Conservation (phyloP, 2,329 filamentous ascomycete genomes). For the Diaporthe helianthi region DNA sequence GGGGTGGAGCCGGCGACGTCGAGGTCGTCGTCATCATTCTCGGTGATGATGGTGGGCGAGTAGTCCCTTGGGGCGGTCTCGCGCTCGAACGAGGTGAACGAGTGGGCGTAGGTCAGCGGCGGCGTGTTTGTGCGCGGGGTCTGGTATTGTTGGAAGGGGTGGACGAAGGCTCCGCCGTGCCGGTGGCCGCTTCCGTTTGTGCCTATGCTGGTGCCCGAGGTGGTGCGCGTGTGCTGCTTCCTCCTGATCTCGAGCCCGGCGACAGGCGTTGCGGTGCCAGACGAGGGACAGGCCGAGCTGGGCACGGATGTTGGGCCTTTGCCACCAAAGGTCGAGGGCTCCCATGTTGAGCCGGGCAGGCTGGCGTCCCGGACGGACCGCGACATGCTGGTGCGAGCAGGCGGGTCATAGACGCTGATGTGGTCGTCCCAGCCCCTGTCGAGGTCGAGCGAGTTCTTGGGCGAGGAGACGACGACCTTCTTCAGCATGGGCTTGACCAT, state of each 20-base stretch:
- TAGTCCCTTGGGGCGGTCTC: conserved; percentile 57
- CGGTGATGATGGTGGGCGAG: conserved; percentile 63
- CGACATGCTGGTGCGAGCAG: conserved; percentile 35
- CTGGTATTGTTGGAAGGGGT: conserved; percentile 72
- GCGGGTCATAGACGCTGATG: conserved; percentile 44
- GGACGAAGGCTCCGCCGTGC: conserved; percentile 59
- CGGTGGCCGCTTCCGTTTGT: conserved; percentile 57
- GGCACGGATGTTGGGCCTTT: neutral
- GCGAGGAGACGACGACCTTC: conserved; percentile 58
- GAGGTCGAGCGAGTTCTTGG: conserved; percentile 69
- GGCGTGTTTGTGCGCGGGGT: conserved; percentile 67
- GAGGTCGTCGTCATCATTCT: conserved; percentile 55
- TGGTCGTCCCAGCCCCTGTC: conserved; percentile 67
- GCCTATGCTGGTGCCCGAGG: conserved; percentile 59
- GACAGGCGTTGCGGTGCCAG: conserved; percentile 34
- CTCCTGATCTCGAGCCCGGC: conserved; percentile 27
- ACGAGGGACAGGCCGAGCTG: conserved; percentile 36
- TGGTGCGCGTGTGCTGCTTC: conserved; percentile 63
- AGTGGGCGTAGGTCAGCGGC: conserved; percentile 65
- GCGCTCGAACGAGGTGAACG: conserved; percentile 54
- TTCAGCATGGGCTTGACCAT: conserved; percentile 69
- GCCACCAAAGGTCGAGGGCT: conserved; percentile 31
- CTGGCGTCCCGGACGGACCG: conserved; percentile 51
- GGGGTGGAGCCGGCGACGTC: conserved; percentile 33
- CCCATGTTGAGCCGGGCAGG: conserved; percentile 45